Evolutionary conservation across 306 rosid species (phyloP).

Genomic region (Fragaria nilgerrensis): DNA sequence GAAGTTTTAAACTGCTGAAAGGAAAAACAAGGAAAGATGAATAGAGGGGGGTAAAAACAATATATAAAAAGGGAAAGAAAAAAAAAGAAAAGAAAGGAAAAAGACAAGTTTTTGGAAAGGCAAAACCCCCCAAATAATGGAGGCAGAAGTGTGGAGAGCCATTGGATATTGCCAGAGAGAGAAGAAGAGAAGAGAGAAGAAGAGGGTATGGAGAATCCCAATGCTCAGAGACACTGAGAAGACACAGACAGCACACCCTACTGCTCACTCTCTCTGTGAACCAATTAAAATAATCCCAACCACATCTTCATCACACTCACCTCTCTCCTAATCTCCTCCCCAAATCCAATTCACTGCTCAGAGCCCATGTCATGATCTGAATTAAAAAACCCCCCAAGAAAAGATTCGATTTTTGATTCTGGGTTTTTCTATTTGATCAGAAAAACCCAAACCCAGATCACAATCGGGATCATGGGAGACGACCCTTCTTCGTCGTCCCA

Average conservation of each 20-base stretch:
- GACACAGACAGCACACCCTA: constrained; percentile 55
- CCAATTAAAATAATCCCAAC: constrained; percentile 44
- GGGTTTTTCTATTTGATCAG: constrained; percentile 17
- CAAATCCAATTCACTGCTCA: constrained; percentile 19
- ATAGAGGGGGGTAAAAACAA: background rate
- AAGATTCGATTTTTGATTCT: constrained; percentile 21
- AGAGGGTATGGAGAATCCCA: constrained; percentile 56
- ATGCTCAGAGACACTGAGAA: constrained; percentile 59
- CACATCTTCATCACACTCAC: background rate
- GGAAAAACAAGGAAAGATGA: background rate
- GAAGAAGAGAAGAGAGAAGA: constrained; percentile 35
- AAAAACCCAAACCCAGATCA: constrained; percentile 33
- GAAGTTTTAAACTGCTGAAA: background rate
- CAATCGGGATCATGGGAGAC: constrained; percentile 36
- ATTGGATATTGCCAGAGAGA: constrained; percentile 48
- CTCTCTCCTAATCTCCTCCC: constrained; percentile 10
- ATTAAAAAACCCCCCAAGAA: background rate
- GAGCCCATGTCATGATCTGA: constrained; percentile 37
- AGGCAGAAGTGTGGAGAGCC: constrained; percentile 51
- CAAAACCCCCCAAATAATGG: constrained; percentile 47
- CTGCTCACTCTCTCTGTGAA: constrained; percentile 38
- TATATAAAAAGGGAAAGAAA: background rate
- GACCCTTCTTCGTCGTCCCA: constrained; percentile 35
- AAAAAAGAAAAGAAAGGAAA: constrained; percentile 6
- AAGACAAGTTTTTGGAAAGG: constrained; percentile 31